Base-by-base conservation (phyloP, 352 stramenopile genomes). In the Pythium vanterpoolii region DNA sequence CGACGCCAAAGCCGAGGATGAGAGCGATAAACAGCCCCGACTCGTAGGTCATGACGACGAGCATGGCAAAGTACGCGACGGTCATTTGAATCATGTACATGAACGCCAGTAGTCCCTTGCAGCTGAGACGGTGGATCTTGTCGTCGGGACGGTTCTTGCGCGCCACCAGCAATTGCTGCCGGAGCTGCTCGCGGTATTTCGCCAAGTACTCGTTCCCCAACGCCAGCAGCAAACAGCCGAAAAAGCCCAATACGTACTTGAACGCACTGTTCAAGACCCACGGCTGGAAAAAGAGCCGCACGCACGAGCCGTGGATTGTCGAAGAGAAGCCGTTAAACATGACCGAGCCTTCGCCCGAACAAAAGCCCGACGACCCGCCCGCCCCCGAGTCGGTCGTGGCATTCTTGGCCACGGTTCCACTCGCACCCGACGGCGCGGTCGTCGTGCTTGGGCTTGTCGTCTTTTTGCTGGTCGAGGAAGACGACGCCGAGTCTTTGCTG, bases 241-340 rank as follows among this genome's bases (percentile, higher is more conserved):
- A 66, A 38, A 93, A 87, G 46, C 74, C 83, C 18, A 90, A 74
- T 18, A 74, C 60, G 67, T 93, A 93, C 69, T 93, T 93, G 53
- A 80, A 39, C 14, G 62, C 71, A 45, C 64, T 87, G 57, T 87
- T 80, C 42, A 93, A 76, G 46, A 91, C 78, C 83, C 83, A 93
- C 28, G 83, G 77, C 34, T 79, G 71, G 68, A 93, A 93, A 51
- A 93, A 83, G 34, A 93, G 70, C 56, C 79, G 71, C 44, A 87
- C 74, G 49, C 83, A 93, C 36, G 77, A 82, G 36, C 77, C 81
- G 64, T 87, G 72, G 48, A 88, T 83, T 16, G 79, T 81, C 56
- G 74, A 77, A 63, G 89, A 79, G 64, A 93, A 93, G 34, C 83
- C 83, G 51, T 89, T 89, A 53, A 91, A 89, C 83, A 93, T 93